Percentiles rank a stretch among this genome's conserved stretches.
Conservation (phyloP, 768 basidiomycete species). For the Termitomyces sp. region DNA sequence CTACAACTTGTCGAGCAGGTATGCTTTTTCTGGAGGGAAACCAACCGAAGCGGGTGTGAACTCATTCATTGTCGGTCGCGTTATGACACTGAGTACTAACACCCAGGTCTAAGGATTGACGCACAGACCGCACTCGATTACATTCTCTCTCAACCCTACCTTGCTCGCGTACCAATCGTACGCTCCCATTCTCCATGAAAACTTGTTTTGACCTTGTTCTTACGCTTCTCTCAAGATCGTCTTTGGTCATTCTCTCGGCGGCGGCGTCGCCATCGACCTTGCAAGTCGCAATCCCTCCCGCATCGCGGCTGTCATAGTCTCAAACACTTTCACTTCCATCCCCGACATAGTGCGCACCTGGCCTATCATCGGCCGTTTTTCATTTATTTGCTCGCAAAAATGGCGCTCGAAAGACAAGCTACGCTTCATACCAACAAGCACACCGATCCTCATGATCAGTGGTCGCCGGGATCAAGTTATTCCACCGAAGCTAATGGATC, state of each 20-base stretch:
- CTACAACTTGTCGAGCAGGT: slow-evolving; percentile 36
- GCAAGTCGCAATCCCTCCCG: slow-evolving; percentile 62
- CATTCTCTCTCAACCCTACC: slow-evolving; percentile 45
- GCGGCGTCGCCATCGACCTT: slow-evolving; percentile 83
- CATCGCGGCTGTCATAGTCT: slow-evolving; percentile 71
- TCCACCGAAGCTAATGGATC: slow-evolving; percentile 56
- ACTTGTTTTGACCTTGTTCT: neutral
- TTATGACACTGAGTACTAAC: neutral
- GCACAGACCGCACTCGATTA: slow-evolving; percentile 77
- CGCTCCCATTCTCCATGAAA: neutral
- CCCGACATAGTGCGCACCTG: slow-evolving; percentile 63
- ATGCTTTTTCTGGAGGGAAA: slow-evolving; percentile 71
- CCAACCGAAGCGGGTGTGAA: slow-evolving; percentile 71
- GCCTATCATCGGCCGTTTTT: slow-evolving; percentile 58
- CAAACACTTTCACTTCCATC: slow-evolving; percentile 86
- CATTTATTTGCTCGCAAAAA: slow-evolving; percentile 70
- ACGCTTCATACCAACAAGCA: slow-evolving; percentile 41
- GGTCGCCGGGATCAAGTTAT: slow-evolving; percentile 60
- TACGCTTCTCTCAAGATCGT: slow-evolving; percentile 37
- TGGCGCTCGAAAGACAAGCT: slow-evolving; percentile 72
- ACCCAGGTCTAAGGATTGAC: slow-evolving; percentile 64
- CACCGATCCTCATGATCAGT: slow-evolving; percentile 72
- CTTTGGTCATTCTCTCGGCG: slow-evolving; percentile 78
- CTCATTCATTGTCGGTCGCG: neutral
- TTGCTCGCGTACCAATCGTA: slow-evolving; percentile 60